Percentiles rank a stretch among this genome's conserved stretches.
These are phyloP conservation scores for Wickerhamomyces sp. DNA, from an alignment of 1,139 yeast species.

Conservation along the genomic window DNA sequence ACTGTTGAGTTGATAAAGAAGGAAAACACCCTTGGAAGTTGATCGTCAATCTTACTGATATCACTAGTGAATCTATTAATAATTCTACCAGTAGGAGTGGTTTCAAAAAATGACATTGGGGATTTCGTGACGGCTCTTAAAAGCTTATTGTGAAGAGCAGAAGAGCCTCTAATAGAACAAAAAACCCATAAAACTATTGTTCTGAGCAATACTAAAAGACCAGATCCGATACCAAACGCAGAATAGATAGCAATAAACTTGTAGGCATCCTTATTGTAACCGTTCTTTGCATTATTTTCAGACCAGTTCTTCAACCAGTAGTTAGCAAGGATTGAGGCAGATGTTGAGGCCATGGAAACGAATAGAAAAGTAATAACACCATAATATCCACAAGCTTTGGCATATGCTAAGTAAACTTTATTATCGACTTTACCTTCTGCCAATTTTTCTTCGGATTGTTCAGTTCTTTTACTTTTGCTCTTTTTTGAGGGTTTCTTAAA, in stretches of 20 bases:
- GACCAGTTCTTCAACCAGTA: constrained; percentile 64
- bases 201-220: constrained; percentile 44
- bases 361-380: constrained; percentile 45
- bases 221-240: constrained; percentile 48
- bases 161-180: constrained; percentile 64
- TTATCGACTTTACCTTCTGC: constrained; percentile 64
- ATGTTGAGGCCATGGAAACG: constrained; percentile 39
- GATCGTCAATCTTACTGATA: constrained; percentile 54
- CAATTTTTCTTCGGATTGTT: constrained; percentile 36
- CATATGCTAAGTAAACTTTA: constrained; percentile 57
- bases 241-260: constrained; percentile 60
- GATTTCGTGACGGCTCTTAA: constrained; percentile 58
- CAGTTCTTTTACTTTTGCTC: constrained; percentile 28
- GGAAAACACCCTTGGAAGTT: constrained; percentile 42
- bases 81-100: constrained; percentile 76
- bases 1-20: constrained; percentile 39
- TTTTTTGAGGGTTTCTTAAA: constrained; percentile 30
- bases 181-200: constrained; percentile 53
- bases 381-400: constrained; percentile 58
- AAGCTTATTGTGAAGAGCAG: constrained; percentile 56
- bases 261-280: constrained; percentile 40
- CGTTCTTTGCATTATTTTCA: constrained; percentile 43
- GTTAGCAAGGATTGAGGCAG: constrained; percentile 43
- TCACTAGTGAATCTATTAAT: constrained; percentile 70
- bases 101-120: constrained; percentile 76